These are phyloP conservation scores for Berberis thunbergii DNA, from an alignment of 164 flowering plant genomes.

Conservation along the genomic window DNA sequence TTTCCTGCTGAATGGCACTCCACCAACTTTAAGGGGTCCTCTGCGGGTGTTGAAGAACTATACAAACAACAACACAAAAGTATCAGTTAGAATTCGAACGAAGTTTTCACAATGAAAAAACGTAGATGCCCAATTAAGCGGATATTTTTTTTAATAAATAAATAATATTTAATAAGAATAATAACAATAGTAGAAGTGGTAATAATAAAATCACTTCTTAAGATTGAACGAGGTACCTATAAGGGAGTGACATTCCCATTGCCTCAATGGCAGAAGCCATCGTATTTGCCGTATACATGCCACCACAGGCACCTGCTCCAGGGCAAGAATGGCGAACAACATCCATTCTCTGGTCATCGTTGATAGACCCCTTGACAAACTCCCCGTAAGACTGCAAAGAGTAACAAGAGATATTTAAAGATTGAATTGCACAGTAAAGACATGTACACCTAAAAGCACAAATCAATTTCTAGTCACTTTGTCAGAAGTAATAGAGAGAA, in stretches of 20 bases:
- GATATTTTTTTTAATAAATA: no score
- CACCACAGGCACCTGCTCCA: constrained; percentile 99
- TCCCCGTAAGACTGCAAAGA: constrained; percentile 68
- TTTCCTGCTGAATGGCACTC: constrained; percentile 93
- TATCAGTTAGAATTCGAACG: no score
- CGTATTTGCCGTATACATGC: constrained; percentile 98
- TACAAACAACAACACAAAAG: constrained; percentile 4
- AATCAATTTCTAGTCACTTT: not conserved
- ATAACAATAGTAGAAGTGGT: no score
- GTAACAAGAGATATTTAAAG: constrained; percentile 1
- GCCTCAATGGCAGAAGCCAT: constrained; percentile 99
- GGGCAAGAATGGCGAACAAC: constrained; percentile 89
- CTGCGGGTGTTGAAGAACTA: constrained; percentile 98
- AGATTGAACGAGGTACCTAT: constrained; percentile 40
- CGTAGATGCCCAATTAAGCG: no score
- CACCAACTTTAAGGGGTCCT: constrained; percentile 82
- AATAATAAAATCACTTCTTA: not conserved
- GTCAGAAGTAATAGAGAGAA: no score
- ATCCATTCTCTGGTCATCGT: constrained; percentile 67
- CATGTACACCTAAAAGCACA: not conserved
- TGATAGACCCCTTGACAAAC: constrained; percentile 77
- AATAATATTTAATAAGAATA: no score
- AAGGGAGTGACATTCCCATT: constrained; percentile 97
- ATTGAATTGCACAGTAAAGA: not conserved
- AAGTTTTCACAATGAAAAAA: no score